Base-by-base conservation (phyloP, 768 basidiomycete species). In the Pluteus cervinus region DNA sequence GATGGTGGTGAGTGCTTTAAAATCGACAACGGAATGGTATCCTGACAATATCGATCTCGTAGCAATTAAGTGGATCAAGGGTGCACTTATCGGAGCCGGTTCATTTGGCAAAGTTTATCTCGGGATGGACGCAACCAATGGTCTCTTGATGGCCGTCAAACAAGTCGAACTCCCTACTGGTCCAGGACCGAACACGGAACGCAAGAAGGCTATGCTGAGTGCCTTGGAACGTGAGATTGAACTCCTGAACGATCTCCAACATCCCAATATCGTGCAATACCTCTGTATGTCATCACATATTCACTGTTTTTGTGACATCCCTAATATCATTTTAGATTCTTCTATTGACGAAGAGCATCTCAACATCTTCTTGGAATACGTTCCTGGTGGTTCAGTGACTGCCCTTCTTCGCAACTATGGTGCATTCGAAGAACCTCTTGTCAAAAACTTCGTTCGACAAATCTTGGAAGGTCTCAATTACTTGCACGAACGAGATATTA, bases 211-310 rank as follows among this genome's bases (percentile, higher is more conserved):
- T 59, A 97, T 97, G 92, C 75, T 91, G 9, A 86, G 75, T 39
- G 89, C 89, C 1, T 69, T 92, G 29, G 91, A 97, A 59, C 78
- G 86, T 25, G 96, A 99, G 61, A 97, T 97, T 44, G 90, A 89
- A 63, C 70, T 97, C 3, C 68, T 97, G 44, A 90, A 92, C 55
- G 86, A 91, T 40, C 65, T 96, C 35, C 86, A 94, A 46, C 92
- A 97, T 55, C 81, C 82, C 42, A 94, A 98, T 54, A 98, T 99
- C 43, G 96, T 99, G 16, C 94, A 97, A 64, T 99, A 99, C 52
- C 83, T 94, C 39, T 90, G 93, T 96, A 50, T 42, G 87, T 68
- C 23, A 21, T 46, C 23, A 31, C 28, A 28, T 39, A 23, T 28
- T 7, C 11, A 15, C 6, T 24, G 16, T 41, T 41, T 5, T 25